A percentile compares a stretch with the other conserved stretches of the same genome.
These are phyloP conservation scores for Raffaelea arxii DNA, from an alignment of 2,329 filamentous ascomycete species.

Conservation along the genomic window DNA sequence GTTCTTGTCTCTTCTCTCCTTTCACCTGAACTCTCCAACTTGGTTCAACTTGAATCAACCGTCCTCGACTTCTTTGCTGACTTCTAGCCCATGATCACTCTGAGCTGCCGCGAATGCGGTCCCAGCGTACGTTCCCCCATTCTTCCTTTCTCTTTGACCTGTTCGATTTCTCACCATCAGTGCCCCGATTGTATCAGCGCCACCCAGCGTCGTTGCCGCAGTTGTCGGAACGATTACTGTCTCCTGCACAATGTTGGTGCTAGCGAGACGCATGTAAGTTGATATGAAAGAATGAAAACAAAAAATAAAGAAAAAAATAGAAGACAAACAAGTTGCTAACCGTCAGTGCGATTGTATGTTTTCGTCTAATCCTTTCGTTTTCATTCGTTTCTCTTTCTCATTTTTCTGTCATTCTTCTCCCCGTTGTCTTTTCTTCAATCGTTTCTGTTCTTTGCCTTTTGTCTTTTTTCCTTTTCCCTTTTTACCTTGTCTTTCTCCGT, in stretches of 20 bases:
- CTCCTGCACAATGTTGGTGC: background rate
- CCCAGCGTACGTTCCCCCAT: conserved; percentile 6
- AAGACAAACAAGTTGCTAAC: no score
- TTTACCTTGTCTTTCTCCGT: no score
- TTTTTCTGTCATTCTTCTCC: background rate
- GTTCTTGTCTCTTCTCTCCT: no score
- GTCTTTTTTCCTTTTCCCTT: background rate
- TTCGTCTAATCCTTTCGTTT: background rate
- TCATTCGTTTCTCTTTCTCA: background rate
- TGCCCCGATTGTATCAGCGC: background rate
- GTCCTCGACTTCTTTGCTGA: no score
- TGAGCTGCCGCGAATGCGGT: conserved; percentile 12
- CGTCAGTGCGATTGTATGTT: background rate
- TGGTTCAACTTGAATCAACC: no score
- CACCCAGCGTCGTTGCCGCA: background rate
- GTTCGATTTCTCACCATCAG: no score
- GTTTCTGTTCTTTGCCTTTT: background rate
- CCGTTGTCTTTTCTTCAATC: background rate
- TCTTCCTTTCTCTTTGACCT: no score
- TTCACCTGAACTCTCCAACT: no score
- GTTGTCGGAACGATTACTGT: background rate
- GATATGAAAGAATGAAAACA: no score
- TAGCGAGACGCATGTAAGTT: background rate
- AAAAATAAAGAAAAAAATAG: no score
- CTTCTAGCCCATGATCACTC: conserved; percentile 3